Conservation (phyloP, 75 land plant genomes). For the Cunninghamia lanceolata region DNA sequence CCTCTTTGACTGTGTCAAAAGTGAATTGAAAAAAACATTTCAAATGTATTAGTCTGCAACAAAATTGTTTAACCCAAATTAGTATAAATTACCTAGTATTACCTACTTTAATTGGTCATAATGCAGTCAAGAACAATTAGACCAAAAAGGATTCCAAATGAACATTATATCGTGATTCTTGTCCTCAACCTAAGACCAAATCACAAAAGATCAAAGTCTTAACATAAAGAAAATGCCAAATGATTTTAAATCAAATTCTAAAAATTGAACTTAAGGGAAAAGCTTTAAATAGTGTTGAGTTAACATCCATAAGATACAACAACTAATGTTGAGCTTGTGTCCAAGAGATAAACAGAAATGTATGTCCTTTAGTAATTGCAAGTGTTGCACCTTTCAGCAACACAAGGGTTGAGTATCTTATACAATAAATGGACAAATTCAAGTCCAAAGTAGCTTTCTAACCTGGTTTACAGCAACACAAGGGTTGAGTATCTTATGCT, state of each 20-base stretch:
- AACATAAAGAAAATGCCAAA: neutral
- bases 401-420: neutral
- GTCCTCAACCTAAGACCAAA: neutral
- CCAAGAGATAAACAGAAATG: neutral
- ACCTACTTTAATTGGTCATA: neutral
- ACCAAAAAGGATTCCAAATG: neutral
- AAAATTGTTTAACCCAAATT: neutral
- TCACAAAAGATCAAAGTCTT: neutral
- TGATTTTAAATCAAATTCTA: neutral
- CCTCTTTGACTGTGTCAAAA: too few species aligned
- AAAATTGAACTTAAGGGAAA: neutral
- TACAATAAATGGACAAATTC: neutral
- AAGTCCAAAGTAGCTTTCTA: neutral
- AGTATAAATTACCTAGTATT: neutral
- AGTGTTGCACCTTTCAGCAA: neutral
- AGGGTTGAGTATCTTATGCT: too few species aligned
- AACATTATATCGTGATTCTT: neutral
- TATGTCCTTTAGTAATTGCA: neutral
- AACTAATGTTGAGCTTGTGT: neutral
- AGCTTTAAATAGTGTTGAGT: neutral
- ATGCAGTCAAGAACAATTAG: neutral
- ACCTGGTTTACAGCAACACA: constrained; percentile 26
- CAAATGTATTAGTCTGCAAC: neutral
- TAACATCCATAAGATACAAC: neutral
- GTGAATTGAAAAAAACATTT: neutral